Percentiles rank a stretch among this genome's conserved stretches.
Evolutionary conservation across 768 basidiomycete genomes (phyloP).

Genomic region (Boletus bicolor): DNA sequence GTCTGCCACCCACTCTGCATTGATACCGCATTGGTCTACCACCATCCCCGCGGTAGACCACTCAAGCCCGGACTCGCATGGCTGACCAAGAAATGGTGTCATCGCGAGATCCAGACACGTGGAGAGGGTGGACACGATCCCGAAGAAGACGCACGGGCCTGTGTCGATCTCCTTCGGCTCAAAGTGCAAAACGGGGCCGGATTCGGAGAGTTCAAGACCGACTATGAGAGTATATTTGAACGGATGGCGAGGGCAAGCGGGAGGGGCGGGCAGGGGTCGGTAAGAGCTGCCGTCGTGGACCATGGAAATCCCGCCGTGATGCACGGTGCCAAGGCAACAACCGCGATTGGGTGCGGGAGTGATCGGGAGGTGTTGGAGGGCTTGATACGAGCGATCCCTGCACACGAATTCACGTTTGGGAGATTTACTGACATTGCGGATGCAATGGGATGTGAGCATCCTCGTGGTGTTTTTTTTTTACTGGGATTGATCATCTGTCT

Average conservation of each 20-base stretch:
- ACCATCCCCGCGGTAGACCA: slow-evolving; percentile 91
- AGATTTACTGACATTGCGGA: slow-evolving; percentile 82
- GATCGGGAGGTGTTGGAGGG: slow-evolving; percentile 82
- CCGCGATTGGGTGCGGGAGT: slow-evolving; percentile 65
- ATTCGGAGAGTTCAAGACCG: slow-evolving; percentile 84
- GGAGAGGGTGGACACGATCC: slow-evolving; percentile 91
- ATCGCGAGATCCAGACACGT: slow-evolving; percentile 79
- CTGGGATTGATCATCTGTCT: background rate
- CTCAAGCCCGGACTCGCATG: slow-evolving; percentile 96
- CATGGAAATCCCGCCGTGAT: slow-evolving; percentile 79
- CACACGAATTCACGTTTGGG: slow-evolving; percentile 82
- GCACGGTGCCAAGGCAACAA: slow-evolving; percentile 83
- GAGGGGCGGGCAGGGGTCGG: slow-evolving; percentile 38
- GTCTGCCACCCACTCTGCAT: slow-evolving; percentile 84
- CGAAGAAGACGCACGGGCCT: slow-evolving; percentile 90
- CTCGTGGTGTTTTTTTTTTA: background rate
- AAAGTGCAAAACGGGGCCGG: slow-evolving; percentile 75
- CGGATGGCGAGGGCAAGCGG: slow-evolving; percentile 60
- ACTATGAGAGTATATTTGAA: slow-evolving; percentile 87
- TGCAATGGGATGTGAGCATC: slow-evolving; percentile 68
- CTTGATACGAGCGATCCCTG: slow-evolving; percentile 51
- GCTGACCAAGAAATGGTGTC: slow-evolving; percentile 93
- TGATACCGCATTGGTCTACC: slow-evolving; percentile 87
- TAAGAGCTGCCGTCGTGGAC: slow-evolving; percentile 73
- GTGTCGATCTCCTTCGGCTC: slow-evolving; percentile 76